Base-by-base conservation (phyloP, 179 eudicot genomes). In the Gypsophila paniculata region DNA sequence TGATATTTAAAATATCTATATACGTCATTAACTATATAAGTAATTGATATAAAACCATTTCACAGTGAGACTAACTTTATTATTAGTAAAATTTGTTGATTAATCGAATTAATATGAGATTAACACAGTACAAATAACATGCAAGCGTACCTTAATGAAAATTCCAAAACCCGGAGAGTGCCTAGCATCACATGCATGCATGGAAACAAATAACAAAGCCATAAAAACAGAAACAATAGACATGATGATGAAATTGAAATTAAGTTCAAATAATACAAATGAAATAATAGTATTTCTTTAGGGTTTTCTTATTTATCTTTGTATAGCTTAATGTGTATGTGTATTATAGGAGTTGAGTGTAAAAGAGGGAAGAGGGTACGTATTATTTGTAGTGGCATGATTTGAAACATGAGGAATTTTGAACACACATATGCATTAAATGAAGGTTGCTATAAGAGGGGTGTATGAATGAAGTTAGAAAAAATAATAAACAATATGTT, bases 151-250 rank as follows among this genome's bases (percentile, higher is more conserved):
- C 87, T 82, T 73, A 64, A 68, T 74, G 57, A 5, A 13, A 46
- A 73, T 68, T 51, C 25, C 55, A 67, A 60, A 55, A 34, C 67
- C 76, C 17, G 82, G 76, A 58, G 75, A 59, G 65, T 78, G 79
- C 51, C 77, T 74, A 18, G 87, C 88, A 44, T 53, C 74, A 80
- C 86, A 87, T 77, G 85, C 91, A 82, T 84, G 87, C 81, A 85
- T n/a, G 23, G 74, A 75, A 75, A 83, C 64, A 52, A 75, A 76
- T 29, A 75, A 32, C 5, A 83, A 62, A 49, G 79, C 68, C 54
- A 84, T 65, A 52, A 72, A 49, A 69, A 59, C 36, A 64, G 76
- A 60, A 68, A 81, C 68, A 61, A 46, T 26, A 53, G 82, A 71
- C 90, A 86, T 85, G 72, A 68, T 75, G 32, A 42, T 42, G 11